Percentiles rank a stretch among this genome's conserved stretches.
These are phyloP conservation scores for Apiospora kogelbergensis DNA, from an alignment of 2,329 filamentous ascomycete genomes.

Conservation along the genomic window DNA sequence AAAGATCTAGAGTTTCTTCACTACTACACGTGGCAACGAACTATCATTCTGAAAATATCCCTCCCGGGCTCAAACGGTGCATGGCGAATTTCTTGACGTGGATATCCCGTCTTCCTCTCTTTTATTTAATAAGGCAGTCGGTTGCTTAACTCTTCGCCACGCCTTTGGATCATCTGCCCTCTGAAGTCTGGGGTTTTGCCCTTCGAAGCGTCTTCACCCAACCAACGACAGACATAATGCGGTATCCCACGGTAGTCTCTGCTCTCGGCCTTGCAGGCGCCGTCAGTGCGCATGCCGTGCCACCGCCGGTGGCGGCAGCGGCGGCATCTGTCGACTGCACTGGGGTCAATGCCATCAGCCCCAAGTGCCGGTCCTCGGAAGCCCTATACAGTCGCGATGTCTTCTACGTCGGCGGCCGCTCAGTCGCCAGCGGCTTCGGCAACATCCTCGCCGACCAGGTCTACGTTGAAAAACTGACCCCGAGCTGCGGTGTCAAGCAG, in stretches of 20 bases:
- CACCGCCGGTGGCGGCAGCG: background rate
- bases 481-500: slow-evolving; percentile 18
- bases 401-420: slow-evolving; percentile 31
- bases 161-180: background rate
- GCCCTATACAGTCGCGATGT: slow-evolving; percentile 21
- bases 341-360: slow-evolving; percentile 13
- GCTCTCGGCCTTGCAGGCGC: slow-evolving; percentile 2
- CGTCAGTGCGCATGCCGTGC: background rate
- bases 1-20: background rate
- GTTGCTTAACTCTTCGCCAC: background rate
- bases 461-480: slow-evolving; percentile 34
- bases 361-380: slow-evolving; percentile 12
- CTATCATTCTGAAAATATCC: background rate
- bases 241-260: background rate
- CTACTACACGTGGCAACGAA: background rate
- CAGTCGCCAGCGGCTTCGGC: slow-evolving; percentile 21
- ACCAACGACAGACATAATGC: background rate
- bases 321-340: slow-evolving; percentile 9
- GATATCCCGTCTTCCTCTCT: background rate
- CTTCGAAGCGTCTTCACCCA: background rate
- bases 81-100: background rate
- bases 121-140: background rate
- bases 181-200: background rate
- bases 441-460: slow-evolving; percentile 27
- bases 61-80: background rate